Base-by-base conservation (phyloP, 2,329 filamentous ascomycete genomes). In the Pseudocercospora vitis region DNA sequence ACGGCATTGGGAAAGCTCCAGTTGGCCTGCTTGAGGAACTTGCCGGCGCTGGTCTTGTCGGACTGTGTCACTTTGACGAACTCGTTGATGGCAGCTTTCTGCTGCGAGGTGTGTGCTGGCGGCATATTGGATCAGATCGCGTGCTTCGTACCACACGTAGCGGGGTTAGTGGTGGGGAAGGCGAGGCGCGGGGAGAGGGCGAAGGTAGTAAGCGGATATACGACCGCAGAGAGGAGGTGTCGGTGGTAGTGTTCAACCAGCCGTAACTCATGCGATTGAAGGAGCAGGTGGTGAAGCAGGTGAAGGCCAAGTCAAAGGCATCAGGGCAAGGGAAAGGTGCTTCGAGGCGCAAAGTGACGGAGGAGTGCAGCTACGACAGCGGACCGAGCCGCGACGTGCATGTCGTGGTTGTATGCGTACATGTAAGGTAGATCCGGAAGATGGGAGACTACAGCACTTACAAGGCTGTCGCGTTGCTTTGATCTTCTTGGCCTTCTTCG, bases 1-100 rank as follows among this genome's bases (percentile, higher is more conserved):
- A 77, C 70, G 26, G 76, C 76, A 12, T 63, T 64, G 32, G 73
- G 64, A 19, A 70, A 61, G 58, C 77, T 74, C 76, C 76, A 79
- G 46, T 68, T 70, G 55, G 73, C 65, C 55, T 68, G 70, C 63
- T 76, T 77, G 39, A 79, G 69, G 51, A 73, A 51, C 65, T 76
- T 69, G n/a, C 72, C 68, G 19, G 76, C 76, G 12, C 70, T 72
- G 37, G 66, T 74, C 59, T 72, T 71, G 56, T 79, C 76, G 37
- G 71, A 58, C 45, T 72, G 66, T 3, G 76, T 77, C 58, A 79
- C 72, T 53, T 58, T 70, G 53, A 68, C 66, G 61, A 78, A 77
- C 62, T 76, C 71, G 57, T 56, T 55, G 40, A 78, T 75, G 11
- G 75, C 73, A 51, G 61, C 62, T 65, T 77, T 78, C 65, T 79